Percentiles rank a stretch among this genome's conserved stretches.
Evolutionary conservation across 805 yeast species (phyloP).

Genomic region (Metschnikowia proteae): DNA sequence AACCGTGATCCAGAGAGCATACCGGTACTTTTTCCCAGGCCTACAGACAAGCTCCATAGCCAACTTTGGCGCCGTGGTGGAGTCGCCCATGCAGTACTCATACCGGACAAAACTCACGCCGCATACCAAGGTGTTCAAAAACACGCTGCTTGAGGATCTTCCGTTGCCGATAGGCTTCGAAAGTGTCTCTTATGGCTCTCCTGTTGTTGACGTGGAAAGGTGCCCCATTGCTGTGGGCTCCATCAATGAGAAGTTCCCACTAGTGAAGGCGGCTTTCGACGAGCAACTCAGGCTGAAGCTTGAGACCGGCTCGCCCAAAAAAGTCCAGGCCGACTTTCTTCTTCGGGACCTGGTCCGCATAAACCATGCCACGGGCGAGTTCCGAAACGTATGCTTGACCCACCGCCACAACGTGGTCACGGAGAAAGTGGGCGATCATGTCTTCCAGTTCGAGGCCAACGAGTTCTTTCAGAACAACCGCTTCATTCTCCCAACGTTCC

Average conservation of each 20-base stretch:
- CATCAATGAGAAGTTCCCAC: conserved; percentile 26
- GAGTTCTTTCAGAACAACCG: conserved; percentile 47
- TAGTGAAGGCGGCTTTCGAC: conserved; percentile 13
- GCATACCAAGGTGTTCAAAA: conserved; percentile 24
- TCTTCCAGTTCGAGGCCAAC: conserved; percentile 37
- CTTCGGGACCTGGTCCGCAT: conserved; percentile 34
- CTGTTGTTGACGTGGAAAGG: conserved; percentile 29
- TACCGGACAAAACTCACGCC: conserved; percentile 43
- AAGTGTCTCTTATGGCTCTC: conserved; percentile 20
- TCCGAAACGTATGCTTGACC: conserved; percentile 23
- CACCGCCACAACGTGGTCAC: conserved; percentile 29
- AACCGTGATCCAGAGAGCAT: conserved; percentile 32
- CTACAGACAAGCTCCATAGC: conserved; percentile 3
- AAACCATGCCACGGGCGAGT: conserved; percentile 30
- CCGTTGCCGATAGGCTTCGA: conserved; percentile 32
- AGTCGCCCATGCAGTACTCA: conserved; percentile 36
- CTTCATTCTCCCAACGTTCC: conserved; percentile 32
- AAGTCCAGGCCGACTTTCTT: conserved; percentile 19
- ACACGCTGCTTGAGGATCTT: conserved; percentile 1
- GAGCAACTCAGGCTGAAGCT: conserved; percentile 8
- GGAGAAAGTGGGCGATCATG: conserved; percentile 31
- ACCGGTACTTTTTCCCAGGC: conserved; percentile 30
- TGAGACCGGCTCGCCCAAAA: not conserved
- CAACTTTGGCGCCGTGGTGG: conserved; percentile 26
- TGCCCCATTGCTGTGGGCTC: conserved; percentile 36